Base-by-base conservation (phyloP, 768 basidiomycete species). In the Lactarius sp. region DNA sequence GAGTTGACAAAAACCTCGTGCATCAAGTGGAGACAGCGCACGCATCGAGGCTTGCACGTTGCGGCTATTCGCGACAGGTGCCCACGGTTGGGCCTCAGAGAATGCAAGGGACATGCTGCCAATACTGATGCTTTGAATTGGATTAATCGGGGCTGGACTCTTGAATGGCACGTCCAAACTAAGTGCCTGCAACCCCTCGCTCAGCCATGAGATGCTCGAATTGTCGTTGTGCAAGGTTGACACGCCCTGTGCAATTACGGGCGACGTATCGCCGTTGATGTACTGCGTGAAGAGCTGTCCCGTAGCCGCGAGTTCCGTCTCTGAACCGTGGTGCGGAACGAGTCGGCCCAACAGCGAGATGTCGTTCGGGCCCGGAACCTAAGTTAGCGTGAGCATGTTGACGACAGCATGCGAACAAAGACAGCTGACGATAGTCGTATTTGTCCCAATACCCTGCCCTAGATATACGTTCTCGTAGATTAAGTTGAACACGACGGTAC, bases 281-380 rank as follows among this genome's bases (percentile, higher is more conserved):
- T 88, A 90, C 52, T 83, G 81, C 16, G 86, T 87, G 73, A 90
- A 90, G 47, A 90, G 75, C 58, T 81, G 71, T 7, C 85, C 85
- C 52, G 88, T 75, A n/a, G 70, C 68, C 4, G 73, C 75, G 46
- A 89, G 78, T 51, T 80, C 74, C 6, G 61, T 50, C 18, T 73
- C 70, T 10, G 79, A 62, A 27, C 74, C 74, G 13, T 77, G 79
- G 60, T 89, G 85, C 5, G 77, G 80, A 47, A 84, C 68, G 46
- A 90, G 77, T 27, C 77, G 74, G 13, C 88, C 88, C 13, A 69
- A 73, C 58, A 90, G 79, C 3, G 80, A 81, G 64, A 90, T 82
- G 47, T 77, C 76, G 70, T 88, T 89, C 20, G 72, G 65, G 16
- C 84, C 84, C 7, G 81, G 81, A 10, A 69, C 70, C 85, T 86